A percentile compares a stretch with the other conserved stretches of the same genome.
phyloP scores from a whole-genome alignment of 345 rosid genomes.

The Eutrema heterophyllum region DNA sequence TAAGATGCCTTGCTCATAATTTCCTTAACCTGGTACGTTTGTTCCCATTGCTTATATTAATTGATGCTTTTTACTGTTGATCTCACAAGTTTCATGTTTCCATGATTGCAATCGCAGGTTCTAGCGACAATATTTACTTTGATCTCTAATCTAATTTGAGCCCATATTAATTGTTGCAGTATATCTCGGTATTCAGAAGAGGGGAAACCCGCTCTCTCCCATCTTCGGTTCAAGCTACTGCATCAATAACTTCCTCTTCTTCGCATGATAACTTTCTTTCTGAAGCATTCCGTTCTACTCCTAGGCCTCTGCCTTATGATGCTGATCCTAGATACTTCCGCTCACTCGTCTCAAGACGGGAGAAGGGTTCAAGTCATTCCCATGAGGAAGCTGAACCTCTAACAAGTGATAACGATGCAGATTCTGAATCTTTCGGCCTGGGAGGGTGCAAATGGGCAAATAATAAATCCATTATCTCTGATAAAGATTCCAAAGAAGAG shows the following conservation, averaged over 20 bases:
- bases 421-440: slow-evolving; percentile 47
- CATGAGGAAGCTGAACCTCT: slow-evolving; percentile 79
- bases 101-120: too few species aligned
- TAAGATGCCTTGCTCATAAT: slow-evolving; percentile 68
- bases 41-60: background rate
- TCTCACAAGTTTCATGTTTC: background rate
- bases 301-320: slow-evolving; percentile 94
- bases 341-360: slow-evolving; percentile 55
- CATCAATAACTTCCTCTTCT: slow-evolving; percentile 60
- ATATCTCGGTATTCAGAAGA: slow-evolving; percentile 62
- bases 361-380: slow-evolving; percentile 84
- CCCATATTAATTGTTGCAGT: slow-evolving; percentile 39
- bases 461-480: slow-evolving; percentile 37
- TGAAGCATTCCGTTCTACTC: slow-evolving; percentile 82
- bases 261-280: slow-evolving; percentile 80
- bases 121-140: background rate
- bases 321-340: slow-evolving; percentile 61
- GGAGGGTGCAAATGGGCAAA: slow-evolving; percentile 51
- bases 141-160: background rate
- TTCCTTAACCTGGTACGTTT: slow-evolving; percentile 60
- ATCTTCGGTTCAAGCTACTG: slow-evolving; percentile 64
- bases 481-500: slow-evolving; percentile 61
- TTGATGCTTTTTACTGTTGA: background rate
- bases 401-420: slow-evolving; percentile 53
- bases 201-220: slow-evolving; percentile 72